Conservation (phyloP, 345 rosid genomes). For the Moringa oleifera region DNA sequence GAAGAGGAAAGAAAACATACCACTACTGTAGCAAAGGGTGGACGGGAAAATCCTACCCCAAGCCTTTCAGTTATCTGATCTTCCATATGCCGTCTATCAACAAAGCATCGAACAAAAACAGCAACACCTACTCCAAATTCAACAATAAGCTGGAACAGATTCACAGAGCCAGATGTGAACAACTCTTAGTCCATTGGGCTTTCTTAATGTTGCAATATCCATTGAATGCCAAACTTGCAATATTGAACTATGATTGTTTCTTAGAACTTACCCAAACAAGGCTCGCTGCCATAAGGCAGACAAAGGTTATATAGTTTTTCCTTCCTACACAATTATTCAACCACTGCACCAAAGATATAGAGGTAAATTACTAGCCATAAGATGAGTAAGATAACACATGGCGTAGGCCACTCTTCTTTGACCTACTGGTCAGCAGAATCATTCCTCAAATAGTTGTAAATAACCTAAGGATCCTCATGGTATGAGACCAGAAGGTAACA, state of each 20-base stretch:
- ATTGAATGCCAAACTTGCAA: background rate
- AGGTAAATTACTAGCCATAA: background rate
- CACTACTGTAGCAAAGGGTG: conserved; percentile 74
- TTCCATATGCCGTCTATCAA: conserved; percentile 61
- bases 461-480: no score
- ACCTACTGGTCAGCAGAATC: no score
- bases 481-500: background rate
- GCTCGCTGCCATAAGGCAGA: conserved; percentile 85
- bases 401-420: no score
- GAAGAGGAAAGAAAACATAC: conserved; percentile 35
- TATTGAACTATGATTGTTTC: background rate
- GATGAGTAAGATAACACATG: background rate
- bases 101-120: conserved; percentile 83
- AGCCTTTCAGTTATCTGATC: conserved; percentile 70
- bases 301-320: conserved; percentile 81
- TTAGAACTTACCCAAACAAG: conserved; percentile 69
- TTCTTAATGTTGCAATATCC: background rate
- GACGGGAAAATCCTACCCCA: conserved; percentile 78
- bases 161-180: conserved; percentile 5
- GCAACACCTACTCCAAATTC: conserved; percentile 87
- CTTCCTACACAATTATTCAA: conserved; percentile 91
- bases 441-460: no score
- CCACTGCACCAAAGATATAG: conserved; percentile 57
- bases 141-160: conserved; percentile 60
- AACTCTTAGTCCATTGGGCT: conserved; percentile 1